Percentiles rank a stretch among this genome's conserved stretches.
phyloP scores from a whole-genome alignment of 768 basidiomycete genomes.

The Steccherinum ochraceum region DNA sequence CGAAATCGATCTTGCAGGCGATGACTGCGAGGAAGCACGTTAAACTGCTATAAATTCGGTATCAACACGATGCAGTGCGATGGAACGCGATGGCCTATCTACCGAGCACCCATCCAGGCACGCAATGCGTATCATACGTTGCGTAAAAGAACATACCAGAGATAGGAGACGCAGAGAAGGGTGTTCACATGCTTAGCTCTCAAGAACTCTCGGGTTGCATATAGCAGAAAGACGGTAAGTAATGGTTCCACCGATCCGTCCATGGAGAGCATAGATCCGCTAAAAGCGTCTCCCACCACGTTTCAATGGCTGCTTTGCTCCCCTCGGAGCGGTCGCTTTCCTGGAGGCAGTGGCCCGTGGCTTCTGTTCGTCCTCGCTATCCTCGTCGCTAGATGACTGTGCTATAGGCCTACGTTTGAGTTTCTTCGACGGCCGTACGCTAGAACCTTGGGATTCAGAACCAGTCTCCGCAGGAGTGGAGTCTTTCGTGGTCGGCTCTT shows the following conservation, averaged over 20 bases:
- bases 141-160: too few species aligned
- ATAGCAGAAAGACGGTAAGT: neutral
- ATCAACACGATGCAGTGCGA: too few species aligned
- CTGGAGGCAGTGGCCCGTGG: slow-evolving; percentile 35
- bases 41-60: too few species aligned
- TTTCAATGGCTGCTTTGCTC: slow-evolving; percentile 68
- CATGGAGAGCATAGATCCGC: slow-evolving; percentile 17
- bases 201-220: too few species aligned
- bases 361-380: slow-evolving; percentile 52
- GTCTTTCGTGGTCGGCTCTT: neutral
- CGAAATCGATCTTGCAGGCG: too few species aligned
- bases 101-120: too few species aligned
- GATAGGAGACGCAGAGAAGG: too few species aligned
- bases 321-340: slow-evolving; percentile 34
- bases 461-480: neutral
- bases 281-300: slow-evolving; percentile 71
- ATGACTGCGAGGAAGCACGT: too few species aligned
- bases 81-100: too few species aligned
- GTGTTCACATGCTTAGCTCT: too few species aligned
- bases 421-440: slow-evolving; percentile 36
- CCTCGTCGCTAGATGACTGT: slow-evolving; percentile 41
- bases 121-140: too few species aligned
- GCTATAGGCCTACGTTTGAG: slow-evolving; percentile 24
- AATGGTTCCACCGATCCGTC: neutral
- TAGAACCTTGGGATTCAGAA: slow-evolving; percentile 21